Percentiles rank a stretch among this genome's conserved stretches.
phyloP scores from a whole-genome alignment of 1,284 basidiomycete genomes.

The Tilletia walkeri region DNA sequence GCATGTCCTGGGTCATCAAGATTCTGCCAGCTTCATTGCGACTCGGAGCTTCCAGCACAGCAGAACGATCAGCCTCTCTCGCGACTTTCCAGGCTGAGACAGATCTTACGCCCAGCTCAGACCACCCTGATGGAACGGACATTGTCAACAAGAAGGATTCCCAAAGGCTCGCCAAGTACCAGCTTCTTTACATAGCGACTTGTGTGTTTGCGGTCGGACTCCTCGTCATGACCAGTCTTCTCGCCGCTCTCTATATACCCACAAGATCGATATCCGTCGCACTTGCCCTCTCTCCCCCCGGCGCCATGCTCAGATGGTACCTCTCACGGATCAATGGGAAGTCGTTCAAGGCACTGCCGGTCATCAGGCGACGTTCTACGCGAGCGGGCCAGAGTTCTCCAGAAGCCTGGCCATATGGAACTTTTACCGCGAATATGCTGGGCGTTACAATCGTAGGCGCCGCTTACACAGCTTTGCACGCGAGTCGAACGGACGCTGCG shows the following conservation, averaged over 20 bases:
- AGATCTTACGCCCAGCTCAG: not conserved
- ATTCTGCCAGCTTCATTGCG: not conserved
- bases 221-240: slow-evolving; percentile 60
- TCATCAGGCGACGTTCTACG: not conserved
- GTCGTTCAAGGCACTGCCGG: slow-evolving; percentile 61
- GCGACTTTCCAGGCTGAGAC: not conserved
- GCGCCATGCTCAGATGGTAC: slow-evolving; percentile 78
- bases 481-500: slow-evolving; percentile 23
- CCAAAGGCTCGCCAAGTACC: not conserved
- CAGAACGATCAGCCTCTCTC: no score
- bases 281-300: slow-evolving; percentile 85
- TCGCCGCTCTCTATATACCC: slow-evolving; percentile 73
- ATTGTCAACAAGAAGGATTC: no score
- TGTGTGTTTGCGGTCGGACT: slow-evolving; percentile 28
- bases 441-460: slow-evolving; percentile 58
- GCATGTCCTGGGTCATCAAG: not conserved
- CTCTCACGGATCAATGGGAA: slow-evolving; percentile 69
- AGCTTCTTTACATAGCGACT: slow-evolving; percentile 16
- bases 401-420: slow-evolving; percentile 73
- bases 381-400: slow-evolving; percentile 73
- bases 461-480: slow-evolving; percentile 34
- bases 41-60: no score
- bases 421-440: slow-evolving; percentile 77
- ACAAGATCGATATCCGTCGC: slow-evolving; percentile 80
- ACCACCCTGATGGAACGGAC: not conserved